Conservation (phyloP, 163 green algal genomes). For the Coccomyxa subellipsoidea region DNA sequence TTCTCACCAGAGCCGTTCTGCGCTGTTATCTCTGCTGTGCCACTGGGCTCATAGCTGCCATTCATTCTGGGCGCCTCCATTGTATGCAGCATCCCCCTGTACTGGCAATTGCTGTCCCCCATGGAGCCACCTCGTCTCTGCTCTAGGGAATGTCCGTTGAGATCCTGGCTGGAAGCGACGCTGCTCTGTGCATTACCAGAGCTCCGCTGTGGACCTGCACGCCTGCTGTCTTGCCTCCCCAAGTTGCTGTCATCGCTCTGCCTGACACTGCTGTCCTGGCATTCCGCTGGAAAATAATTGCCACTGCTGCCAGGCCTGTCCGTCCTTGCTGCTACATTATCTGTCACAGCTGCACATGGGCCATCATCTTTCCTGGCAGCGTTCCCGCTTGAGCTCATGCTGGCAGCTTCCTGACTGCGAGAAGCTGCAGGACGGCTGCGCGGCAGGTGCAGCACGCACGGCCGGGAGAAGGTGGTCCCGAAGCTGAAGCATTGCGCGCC, state of each 20-base stretch:
- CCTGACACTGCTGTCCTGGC: no score
- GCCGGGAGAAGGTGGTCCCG: slow-evolving; percentile 27
- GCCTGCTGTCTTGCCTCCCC: no score
- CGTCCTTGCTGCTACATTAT: no score
- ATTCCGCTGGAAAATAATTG: no score
- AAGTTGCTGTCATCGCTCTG: no score
- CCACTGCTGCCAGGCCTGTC: no score
- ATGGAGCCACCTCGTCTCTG: no score
- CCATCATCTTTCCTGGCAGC: background rate
- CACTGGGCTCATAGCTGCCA: no score
- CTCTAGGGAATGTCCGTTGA: no score
- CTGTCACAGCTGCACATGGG: background rate
- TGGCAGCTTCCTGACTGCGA: background rate
- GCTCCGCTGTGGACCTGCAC: no score
- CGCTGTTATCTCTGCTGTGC: background rate
- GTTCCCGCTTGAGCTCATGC: background rate
- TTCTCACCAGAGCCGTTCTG: background rate
- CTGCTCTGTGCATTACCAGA: no score
- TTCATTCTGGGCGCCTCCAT: background rate
- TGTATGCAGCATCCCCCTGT: background rate
- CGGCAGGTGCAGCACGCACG: background rate
- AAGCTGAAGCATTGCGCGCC: slow-evolving; percentile 64
- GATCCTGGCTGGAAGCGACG: no score
- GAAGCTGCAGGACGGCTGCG: background rate
- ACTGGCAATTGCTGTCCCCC: background rate